phyloP scores from a whole-genome alignment of 192 early-diverging fungal species.

The Coemansia guatemalensis region DNA sequence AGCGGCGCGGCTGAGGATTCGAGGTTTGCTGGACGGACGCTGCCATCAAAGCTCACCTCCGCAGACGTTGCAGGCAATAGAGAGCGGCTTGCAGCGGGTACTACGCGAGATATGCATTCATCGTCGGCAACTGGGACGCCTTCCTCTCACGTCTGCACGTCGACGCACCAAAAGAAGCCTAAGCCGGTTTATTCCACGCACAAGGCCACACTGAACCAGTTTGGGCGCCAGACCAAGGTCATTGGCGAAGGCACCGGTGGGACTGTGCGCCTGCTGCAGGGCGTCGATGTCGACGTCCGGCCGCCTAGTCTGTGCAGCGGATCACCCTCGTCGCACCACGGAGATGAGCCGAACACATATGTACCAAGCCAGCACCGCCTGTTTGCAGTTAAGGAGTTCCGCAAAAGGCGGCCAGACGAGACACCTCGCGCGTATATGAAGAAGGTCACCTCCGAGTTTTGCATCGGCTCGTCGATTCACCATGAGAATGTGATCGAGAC shows the following conservation, averaged over 20 bases:
- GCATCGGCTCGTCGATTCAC: conserved; percentile 71
- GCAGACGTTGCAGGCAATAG: conserved; percentile 28
- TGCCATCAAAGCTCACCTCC: conserved; percentile 19
- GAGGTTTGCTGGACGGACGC: conserved; percentile 25
- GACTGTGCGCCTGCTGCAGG: conserved; percentile 67
- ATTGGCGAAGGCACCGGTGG: conserved; percentile 73
- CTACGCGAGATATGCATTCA: conserved; percentile 25
- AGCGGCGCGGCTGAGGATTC: conserved; percentile 8
- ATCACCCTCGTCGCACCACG: conserved; percentile 43
- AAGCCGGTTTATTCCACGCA: conserved; percentile 46
- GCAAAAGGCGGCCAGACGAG: conserved; percentile 64
- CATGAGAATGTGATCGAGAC: conserved; percentile 81
- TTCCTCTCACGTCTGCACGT: not conserved
- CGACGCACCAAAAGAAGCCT: conserved; percentile 31
- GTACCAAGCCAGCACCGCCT: conserved; percentile 58
- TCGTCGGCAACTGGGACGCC: conserved; percentile 8
- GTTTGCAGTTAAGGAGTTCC: conserved; percentile 82
- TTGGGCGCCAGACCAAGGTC: conserved; percentile 62
- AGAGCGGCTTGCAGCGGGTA: conserved; percentile 37
- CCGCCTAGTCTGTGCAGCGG: conserved; percentile 52
- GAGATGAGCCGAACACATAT: conserved; percentile 36
- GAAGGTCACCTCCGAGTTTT: conserved; percentile 82
- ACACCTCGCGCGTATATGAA: conserved; percentile 75
- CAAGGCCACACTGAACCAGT: conserved; percentile 56
- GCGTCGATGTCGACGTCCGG: conserved; percentile 31